A percentile compares a stretch with the other conserved stretches of the same genome.
Conservation (phyloP, 2,329 filamentous ascomycete species). For the Cercospora beticola region DNA sequence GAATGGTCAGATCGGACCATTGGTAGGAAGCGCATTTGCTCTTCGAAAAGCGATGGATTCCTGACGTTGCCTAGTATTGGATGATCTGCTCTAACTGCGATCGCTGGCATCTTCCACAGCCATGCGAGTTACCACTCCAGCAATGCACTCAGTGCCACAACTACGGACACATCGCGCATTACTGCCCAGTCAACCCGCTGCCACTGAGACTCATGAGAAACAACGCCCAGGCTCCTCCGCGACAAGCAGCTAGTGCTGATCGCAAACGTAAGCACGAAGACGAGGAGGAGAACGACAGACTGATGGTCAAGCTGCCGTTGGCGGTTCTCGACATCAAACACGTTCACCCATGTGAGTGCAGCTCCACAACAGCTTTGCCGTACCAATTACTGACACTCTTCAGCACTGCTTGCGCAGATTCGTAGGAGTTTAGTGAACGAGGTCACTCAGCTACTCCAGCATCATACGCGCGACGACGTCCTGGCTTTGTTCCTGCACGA, state of each 20-base stretch:
- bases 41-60: not conserved
- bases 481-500: not conserved
- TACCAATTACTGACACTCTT: not conserved
- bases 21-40: constrained; percentile 12
- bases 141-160: constrained; percentile 24
- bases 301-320: constrained; percentile 5
- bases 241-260: not conserved
- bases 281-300: not conserved
- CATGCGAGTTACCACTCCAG: constrained; percentile 18
- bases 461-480: constrained; percentile 1
- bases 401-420: not conserved
- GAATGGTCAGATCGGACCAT: constrained; percentile 14
- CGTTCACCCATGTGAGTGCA: constrained; percentile 4
- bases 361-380: not conserved
- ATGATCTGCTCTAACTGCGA: constrained; percentile 33
- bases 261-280: not conserved
- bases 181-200: constrained; percentile 26
- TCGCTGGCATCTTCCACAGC: constrained; percentile 29
- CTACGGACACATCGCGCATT: constrained; percentile 26
- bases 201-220: not conserved
- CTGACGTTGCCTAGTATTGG: constrained; percentile 20
- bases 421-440: not conserved
- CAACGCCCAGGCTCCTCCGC: not conserved
- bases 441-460: not conserved
- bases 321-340: constrained; percentile 5